A percentile compares a stretch with the other conserved stretches of the same genome.
Conservation (phyloP, 208 protist species). For the Crithidia brevicula region DNA sequence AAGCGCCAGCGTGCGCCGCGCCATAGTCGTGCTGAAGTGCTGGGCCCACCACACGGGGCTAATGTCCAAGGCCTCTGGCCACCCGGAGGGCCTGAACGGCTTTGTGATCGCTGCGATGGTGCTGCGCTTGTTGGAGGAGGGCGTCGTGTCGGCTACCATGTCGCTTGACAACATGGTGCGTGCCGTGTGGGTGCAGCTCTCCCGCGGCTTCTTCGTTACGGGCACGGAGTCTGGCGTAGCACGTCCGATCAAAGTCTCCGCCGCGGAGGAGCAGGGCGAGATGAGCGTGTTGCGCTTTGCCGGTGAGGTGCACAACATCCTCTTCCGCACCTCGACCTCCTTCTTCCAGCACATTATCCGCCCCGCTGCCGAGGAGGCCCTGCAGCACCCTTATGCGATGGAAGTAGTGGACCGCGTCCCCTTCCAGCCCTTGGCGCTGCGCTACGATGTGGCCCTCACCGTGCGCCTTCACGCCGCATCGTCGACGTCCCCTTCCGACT, state of each 20-base stretch:
- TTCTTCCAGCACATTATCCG: constrained; percentile 75
- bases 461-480: constrained; percentile 22
- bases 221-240: neutral
- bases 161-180: constrained; percentile 79
- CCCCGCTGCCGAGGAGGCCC: constrained; percentile 66
- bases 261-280: constrained; percentile 55
- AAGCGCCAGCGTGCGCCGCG: constrained; percentile 56
- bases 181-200: constrained; percentile 76
- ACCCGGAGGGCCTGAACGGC: constrained; percentile 79
- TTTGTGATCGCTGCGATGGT: constrained; percentile 80
- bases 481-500: neutral
- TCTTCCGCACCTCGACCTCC: constrained; percentile 70
- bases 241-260: constrained; percentile 27
- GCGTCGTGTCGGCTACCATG: constrained; percentile 68
- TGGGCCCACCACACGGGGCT: constrained; percentile 86
- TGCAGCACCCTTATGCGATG: constrained; percentile 50
- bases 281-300: constrained; percentile 69
- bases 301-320: constrained; percentile 76
- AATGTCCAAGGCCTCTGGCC: constrained; percentile 59
- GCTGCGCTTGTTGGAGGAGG: constrained; percentile 70
- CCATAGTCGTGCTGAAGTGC: constrained; percentile 85
- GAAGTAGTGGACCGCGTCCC: constrained; percentile 57
- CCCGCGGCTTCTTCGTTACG: constrained; percentile 54
- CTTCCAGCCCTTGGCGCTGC: constrained; percentile 70
- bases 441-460: constrained; percentile 66